These are phyloP conservation scores for Quercus gilva DNA, from an alignment of 306 rosid genomes.

Conservation along the genomic window DNA sequence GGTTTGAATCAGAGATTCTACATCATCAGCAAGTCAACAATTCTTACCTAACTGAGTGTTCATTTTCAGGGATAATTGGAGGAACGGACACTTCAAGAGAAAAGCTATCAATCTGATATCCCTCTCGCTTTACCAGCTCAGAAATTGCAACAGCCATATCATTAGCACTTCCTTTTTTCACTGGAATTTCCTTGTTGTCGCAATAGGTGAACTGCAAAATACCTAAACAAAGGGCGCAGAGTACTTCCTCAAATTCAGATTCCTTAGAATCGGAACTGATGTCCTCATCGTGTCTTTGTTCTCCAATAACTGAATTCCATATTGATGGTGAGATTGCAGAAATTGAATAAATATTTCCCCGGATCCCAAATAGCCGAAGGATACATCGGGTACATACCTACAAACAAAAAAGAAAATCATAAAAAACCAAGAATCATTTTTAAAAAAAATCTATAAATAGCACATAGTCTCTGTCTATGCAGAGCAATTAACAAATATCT, in stretches of 20 bases:
- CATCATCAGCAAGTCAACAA: neutral
- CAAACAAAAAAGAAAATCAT: neutral
- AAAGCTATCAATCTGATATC: conserved; percentile 52
- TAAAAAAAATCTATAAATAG: neutral
- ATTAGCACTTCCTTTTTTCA: conserved; percentile 30
- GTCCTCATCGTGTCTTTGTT: conserved; percentile 17
- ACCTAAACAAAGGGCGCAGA: conserved; percentile 76
- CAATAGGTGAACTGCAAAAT: conserved; percentile 66
- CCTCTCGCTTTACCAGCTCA: conserved; percentile 45
- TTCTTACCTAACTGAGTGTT: conserved; percentile 44
- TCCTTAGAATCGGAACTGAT: conserved; percentile 14
- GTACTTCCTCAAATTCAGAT: conserved; percentile 16
- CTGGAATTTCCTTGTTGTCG: conserved; percentile 20
- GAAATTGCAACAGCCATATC: conserved; percentile 62
- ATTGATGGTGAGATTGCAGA: conserved; percentile 25
- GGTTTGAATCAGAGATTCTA: neutral
- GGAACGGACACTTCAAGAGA: conserved; percentile 81
- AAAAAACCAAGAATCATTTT: neutral
- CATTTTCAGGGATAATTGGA: conserved; percentile 48
- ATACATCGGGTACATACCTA: conserved; percentile 80
- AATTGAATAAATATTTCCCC: conserved; percentile 34
- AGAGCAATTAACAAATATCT: neutral
- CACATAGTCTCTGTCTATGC: neutral
- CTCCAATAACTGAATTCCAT: conserved; percentile 30
- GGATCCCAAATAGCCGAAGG: conserved; percentile 57